Evolutionary conservation across 169 alveolate genomes (phyloP).

Genomic region (Plasmodium vivax): DNA sequence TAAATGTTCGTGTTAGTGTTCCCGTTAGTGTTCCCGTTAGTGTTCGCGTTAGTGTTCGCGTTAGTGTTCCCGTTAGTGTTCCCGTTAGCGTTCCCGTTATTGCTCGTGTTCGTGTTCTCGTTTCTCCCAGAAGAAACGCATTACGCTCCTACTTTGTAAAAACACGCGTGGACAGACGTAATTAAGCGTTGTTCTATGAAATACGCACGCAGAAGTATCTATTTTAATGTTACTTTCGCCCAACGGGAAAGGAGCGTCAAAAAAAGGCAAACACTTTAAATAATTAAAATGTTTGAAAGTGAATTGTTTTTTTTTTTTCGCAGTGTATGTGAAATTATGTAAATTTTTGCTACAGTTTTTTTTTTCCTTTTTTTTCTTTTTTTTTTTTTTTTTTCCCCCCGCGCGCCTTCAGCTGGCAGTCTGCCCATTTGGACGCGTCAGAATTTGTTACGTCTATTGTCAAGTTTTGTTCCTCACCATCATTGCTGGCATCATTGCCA

Average conservation of each 20-base stretch:
- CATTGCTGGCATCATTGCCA: not conserved
- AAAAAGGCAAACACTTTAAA: not conserved
- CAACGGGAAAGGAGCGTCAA: not conserved
- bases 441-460: not conserved
- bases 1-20: not conserved
- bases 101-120: not conserved
- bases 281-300: not conserved
- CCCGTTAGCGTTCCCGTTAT: not conserved
- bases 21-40: not conserved
- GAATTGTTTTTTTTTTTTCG: not conserved
- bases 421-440: conserved; percentile 4
- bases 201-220: not conserved
- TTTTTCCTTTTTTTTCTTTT: conserved; percentile 10
- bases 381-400: not conserved
- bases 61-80: not conserved
- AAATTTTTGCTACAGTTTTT: not conserved
- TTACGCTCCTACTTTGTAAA: not conserved
- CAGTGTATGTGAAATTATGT: not conserved
- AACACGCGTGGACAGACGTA: not conserved
- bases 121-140: not conserved
- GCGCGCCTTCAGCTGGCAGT: not conserved
- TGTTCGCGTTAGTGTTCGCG: not conserved
- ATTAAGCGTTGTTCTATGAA: not conserved
- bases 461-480: not conserved
- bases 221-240: not conserved